Base-by-base conservation (phyloP, 768 basidiomycete species). In the Amanita brunnescens region DNA sequence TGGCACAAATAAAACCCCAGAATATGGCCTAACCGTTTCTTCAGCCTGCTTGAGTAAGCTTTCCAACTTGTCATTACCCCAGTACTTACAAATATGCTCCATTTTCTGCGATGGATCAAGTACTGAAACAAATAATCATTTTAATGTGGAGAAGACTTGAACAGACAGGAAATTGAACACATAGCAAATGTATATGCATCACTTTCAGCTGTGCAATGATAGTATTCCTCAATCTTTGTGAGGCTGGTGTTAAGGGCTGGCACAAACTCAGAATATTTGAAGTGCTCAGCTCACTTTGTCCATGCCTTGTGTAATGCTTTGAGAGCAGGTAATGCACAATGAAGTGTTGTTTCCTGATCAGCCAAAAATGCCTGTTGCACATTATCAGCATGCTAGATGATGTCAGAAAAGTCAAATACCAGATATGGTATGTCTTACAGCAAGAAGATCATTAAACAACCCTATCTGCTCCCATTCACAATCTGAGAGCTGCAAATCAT, bases 301-400 rank as follows among this genome's bases (percentile, higher is more conserved):
- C 66, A 71, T 2, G 56, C 59, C 3, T 54, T 51, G 50, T 69
- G 62, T 0, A 71, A 58, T 0, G 46, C 53, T 47, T 70, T 62
- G 34, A 70, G 60, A 1, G 67, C 67, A 29, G 68, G 68, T 16
- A 70, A 55, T 0, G 60, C 67, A 21, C 41, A 48, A 43, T 65
- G 59, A 9, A 70, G 61, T 0, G 62, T 56, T 1, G 69, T 58
- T 3, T 51, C 46, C n/a, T 47, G 55, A 6, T 67, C 62, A 16
- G 63, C 59, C 2, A 64, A 70, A 37, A 66, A 67, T 13, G 62
- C 58, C 44, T 68, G 68, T 52, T 70, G 67, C 2, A 65, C 59
- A 18, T 47, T 29, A 49, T 68, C 63, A 4, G 66, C 65, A 53
- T 59, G 55, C 67, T 68, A 38, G 1, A 46, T 38, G 33, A 24